Conservation (phyloP, 176 grass and related monocot species). For the Lolium perenne region DNA sequence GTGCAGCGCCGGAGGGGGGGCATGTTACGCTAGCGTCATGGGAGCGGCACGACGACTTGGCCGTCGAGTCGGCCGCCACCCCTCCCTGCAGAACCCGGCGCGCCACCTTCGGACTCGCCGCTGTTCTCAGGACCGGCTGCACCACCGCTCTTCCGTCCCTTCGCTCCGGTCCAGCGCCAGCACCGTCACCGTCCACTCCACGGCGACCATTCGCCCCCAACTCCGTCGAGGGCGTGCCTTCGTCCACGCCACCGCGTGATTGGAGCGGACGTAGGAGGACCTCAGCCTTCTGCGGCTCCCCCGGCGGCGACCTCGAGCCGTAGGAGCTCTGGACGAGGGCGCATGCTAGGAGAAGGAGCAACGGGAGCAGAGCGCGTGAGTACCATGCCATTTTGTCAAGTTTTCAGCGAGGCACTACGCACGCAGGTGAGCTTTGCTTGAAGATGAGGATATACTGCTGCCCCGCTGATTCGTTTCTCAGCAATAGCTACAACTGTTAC, state of each 20-base stretch:
- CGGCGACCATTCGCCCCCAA: background rate
- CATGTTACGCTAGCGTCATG: background rate
- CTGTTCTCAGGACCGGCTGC: no score
- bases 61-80: background rate
- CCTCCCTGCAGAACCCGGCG: background rate
- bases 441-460: no score
- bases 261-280: background rate
- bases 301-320: background rate
- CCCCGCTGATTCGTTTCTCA: no score
- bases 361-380: background rate
- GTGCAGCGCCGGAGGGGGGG: background rate
- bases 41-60: background rate
- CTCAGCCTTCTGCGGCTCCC: background rate
- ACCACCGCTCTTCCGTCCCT: background rate
- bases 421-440: background rate
- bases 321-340: background rate
- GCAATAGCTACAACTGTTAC: no score
- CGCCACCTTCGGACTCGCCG: background rate
- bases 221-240: background rate
- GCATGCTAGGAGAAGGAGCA: background rate
- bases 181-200: background rate
- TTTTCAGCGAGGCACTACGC: background rate
- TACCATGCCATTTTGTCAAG: background rate
- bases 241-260: background rate
- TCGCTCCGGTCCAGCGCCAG: no score